phyloP scores from a whole-genome alignment of 345 rosid species.

The Eucalyptus victrix region DNA sequence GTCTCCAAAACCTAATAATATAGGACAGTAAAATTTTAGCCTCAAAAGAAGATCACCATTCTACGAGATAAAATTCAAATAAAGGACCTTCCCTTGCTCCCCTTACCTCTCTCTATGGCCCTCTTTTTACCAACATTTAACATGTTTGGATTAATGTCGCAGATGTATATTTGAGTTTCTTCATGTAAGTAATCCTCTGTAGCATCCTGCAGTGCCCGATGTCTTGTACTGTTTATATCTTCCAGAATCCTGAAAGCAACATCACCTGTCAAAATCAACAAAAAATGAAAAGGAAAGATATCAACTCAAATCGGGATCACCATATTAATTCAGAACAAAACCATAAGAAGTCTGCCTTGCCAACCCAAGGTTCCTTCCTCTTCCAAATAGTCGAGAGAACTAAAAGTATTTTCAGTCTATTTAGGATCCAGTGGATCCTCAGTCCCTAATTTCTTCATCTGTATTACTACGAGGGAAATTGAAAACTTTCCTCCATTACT shows the following conservation, averaged over 20 bases:
- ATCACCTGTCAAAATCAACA: conserved; percentile 56
- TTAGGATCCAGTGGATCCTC: background rate
- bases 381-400: background rate
- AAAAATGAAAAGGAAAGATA: background rate
- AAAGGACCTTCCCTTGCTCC: background rate
- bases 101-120: conserved; percentile 82
- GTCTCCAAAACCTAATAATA: conserved; percentile 23
- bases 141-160: conserved; percentile 95
- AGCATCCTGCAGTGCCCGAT: conserved; percentile 50
- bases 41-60: background rate
- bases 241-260: conserved; percentile 87
- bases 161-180: conserved; percentile 72
- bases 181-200: conserved; percentile 44
- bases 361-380: background rate
- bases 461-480: background rate
- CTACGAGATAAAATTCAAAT: background rate
- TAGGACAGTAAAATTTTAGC: background rate
- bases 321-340: background rate
- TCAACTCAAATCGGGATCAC: background rate
- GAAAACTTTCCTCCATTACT: background rate
- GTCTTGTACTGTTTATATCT: conserved; percentile 31
- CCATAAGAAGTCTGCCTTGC: background rate
- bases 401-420: background rate
- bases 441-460: background rate
- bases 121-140: conserved; percentile 71